Base-by-base conservation (phyloP, 257 asterid genomes). In the Mitragyna speciosa region DNA sequence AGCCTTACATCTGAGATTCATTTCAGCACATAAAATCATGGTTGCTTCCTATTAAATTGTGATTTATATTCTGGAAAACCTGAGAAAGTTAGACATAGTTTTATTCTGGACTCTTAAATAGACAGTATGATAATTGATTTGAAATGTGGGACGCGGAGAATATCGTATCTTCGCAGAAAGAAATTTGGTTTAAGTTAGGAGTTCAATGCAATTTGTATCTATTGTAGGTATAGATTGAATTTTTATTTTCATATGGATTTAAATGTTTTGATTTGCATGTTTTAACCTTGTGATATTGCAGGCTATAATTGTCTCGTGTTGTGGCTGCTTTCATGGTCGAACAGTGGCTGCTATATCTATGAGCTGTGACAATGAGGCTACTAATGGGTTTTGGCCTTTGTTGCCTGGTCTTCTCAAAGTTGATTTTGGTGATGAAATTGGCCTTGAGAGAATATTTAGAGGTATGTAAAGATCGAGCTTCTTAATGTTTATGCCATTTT, bases 291-390 rank as follows among this genome's bases (percentile, higher is more conserved):
- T 80, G 70, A 71, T 24, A 15, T 84, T 87, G 87, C 92, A 95
- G 98, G 97, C 97, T 79, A 85, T 92, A 64, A 95, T 95, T 72
- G 97, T 93, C 84, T 95, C 99, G 14, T 93, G 99, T 71, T 93
- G 99, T 91, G 97, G 99, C 77, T 95, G 97, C 92, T 95, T 95
- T 83, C 99, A 95, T 47, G 98, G 99, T 65, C 97, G 98, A 43
- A 95, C 99, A 51, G 79, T 95, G 82, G 98, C 91, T 79, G 97
- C 87, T 80, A 90, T 95, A 75, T 95, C 99, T 66, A 95, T 95
- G 99, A 95, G 99, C 90, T 95, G 98, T 72, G 99, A 95, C 90
- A 94, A 88, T 78, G 99, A 93, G 70, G 99, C 99, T 69, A 94
- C 98, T 72, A 89, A 85, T 72, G 99, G 93, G 2, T 93, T 95